phyloP scores from a whole-genome alignment of 805 yeast genomes.

The Ogataea corticis region DNA sequence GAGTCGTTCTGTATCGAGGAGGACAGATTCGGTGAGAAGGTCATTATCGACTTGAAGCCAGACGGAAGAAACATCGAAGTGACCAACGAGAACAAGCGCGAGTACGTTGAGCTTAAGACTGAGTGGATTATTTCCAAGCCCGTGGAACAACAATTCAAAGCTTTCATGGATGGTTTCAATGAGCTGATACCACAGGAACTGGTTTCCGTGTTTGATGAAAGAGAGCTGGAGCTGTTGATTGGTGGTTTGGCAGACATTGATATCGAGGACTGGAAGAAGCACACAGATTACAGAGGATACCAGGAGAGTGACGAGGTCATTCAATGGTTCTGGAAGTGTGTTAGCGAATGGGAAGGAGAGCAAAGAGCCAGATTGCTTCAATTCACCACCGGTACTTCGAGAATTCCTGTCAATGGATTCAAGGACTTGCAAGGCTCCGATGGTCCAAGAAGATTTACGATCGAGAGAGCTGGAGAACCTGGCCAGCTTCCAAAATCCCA shows the following conservation, averaged over 20 bases:
- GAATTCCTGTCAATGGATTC: slow-evolving; percentile 98
- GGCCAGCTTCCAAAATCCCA: slow-evolving; percentile 95
- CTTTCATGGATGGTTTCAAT: slow-evolving; percentile 95
- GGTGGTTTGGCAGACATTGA: slow-evolving; percentile 99
- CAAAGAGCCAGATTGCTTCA: slow-evolving; percentile 94
- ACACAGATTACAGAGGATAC: slow-evolving; percentile 97
- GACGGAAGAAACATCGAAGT: slow-evolving; percentile 89
- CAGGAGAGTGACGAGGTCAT: slow-evolving; percentile 94
- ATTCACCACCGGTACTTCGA: slow-evolving; percentile 97
- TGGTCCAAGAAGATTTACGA: slow-evolving; percentile 98
- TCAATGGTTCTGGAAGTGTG: slow-evolving; percentile 98
- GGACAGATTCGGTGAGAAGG: slow-evolving; percentile 92
- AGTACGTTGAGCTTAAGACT: slow-evolving; percentile 90
- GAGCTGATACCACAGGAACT: slow-evolving; percentile 96
- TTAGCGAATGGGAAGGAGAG: slow-evolving; percentile 92
- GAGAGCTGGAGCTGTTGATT: slow-evolving; percentile 92
- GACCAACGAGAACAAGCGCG: slow-evolving; percentile 91
- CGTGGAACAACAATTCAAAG: slow-evolving; percentile 93
- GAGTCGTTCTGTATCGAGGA: slow-evolving; percentile 84
- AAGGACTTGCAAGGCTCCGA: slow-evolving; percentile 98
- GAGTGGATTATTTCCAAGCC: slow-evolving; percentile 95
- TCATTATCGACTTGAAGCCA: slow-evolving; percentile 85
- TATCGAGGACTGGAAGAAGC: slow-evolving; percentile 98
- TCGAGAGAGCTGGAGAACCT: slow-evolving; percentile 95
- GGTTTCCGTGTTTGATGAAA: slow-evolving; percentile 95